Conservation (phyloP, 1,284 basidiomycete species). For the Coriolopsis trogii region DNA sequence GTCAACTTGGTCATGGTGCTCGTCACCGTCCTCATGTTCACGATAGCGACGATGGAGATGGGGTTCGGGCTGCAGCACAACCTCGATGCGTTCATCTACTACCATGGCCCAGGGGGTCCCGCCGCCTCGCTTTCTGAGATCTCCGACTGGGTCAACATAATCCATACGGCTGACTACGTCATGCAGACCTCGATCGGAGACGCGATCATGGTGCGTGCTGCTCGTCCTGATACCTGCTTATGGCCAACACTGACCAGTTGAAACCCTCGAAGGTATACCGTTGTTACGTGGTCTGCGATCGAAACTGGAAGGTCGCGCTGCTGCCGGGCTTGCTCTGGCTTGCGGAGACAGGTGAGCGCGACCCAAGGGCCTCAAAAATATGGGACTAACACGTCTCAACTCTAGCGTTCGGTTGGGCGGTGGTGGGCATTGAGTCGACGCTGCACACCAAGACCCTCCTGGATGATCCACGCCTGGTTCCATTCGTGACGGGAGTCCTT, state of each 20-base stretch:
- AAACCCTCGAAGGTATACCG: slow-evolving; percentile 29
- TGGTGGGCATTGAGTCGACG: neutral
- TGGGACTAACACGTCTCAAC: no score
- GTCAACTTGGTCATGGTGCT: slow-evolving; percentile 5
- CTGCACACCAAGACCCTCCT: neutral
- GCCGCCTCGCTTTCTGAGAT: slow-evolving; percentile 25
- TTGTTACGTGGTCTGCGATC: slow-evolving; percentile 29
- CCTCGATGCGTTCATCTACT: slow-evolving; percentile 31
- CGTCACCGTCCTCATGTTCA: slow-evolving; percentile 13
- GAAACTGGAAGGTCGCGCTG: slow-evolving; percentile 5
- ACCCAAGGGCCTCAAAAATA: neutral
- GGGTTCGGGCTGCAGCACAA: slow-evolving; percentile 28
- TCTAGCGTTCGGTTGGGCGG: neutral
- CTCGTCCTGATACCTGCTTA: neutral
- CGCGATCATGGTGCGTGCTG: slow-evolving; percentile 26
- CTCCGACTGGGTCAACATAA: slow-evolving; percentile 31
- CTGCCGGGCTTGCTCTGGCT: slow-evolving; percentile 4
- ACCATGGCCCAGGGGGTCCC: slow-evolving; percentile 26
- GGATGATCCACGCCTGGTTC: slow-evolving; percentile 32
- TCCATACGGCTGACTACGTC: slow-evolving; percentile 15
- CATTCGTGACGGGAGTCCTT: slow-evolving; percentile 41
- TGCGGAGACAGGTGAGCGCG: neutral
- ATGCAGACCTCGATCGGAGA: slow-evolving; percentile 29
- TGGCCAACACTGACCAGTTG: neutral
- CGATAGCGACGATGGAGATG: slow-evolving; percentile 27